Conservation (phyloP, 257 asterid species). For the Catharanthus roseus region DNA sequence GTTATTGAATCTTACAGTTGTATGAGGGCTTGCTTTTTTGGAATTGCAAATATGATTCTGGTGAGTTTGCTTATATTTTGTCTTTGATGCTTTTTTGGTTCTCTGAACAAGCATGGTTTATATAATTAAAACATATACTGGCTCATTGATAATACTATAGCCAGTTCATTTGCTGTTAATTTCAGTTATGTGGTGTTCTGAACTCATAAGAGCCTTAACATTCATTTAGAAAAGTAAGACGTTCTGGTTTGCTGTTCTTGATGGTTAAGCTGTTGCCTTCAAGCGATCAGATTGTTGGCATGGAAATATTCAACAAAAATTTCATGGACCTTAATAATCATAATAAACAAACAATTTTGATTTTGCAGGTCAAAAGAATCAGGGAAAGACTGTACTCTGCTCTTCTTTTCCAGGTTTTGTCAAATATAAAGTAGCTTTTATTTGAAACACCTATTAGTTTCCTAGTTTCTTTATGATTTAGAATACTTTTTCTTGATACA, state of each 20-base stretch:
- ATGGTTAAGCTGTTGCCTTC: not conserved
- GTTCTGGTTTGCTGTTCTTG: not conserved
- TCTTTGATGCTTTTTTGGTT: slow-evolving; percentile 2
- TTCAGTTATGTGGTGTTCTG: not conserved
- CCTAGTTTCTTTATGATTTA: slow-evolving; percentile 12
- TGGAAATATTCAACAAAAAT: not conserved
- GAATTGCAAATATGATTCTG: slow-evolving; percentile 90
- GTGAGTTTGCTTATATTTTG: slow-evolving; percentile 45
- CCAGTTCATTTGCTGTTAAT: not conserved
- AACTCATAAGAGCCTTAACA: not conserved
- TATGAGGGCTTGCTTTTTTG: slow-evolving; percentile 74
- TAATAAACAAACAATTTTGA: slow-evolving; percentile 1
- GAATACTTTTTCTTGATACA: slow-evolving; percentile 1
- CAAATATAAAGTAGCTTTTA: slow-evolving; percentile 10
- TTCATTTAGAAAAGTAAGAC: not conserved
- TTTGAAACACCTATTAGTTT: slow-evolving; percentile 6
- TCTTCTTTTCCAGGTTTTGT: slow-evolving; percentile 79
- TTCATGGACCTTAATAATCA: not conserved
- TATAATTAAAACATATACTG: not conserved
- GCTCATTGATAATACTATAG: not conserved
- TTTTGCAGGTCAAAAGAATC: slow-evolving; percentile 82
- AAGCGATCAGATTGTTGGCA: not conserved
- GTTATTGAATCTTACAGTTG: slow-evolving; percentile 58
- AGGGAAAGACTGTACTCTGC: slow-evolving; percentile 77
- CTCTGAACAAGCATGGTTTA: not conserved